These are phyloP conservation scores for Xerocomus potaroensis DNA, from an alignment of 768 basidiomycete species.

Conservation along the genomic window DNA sequence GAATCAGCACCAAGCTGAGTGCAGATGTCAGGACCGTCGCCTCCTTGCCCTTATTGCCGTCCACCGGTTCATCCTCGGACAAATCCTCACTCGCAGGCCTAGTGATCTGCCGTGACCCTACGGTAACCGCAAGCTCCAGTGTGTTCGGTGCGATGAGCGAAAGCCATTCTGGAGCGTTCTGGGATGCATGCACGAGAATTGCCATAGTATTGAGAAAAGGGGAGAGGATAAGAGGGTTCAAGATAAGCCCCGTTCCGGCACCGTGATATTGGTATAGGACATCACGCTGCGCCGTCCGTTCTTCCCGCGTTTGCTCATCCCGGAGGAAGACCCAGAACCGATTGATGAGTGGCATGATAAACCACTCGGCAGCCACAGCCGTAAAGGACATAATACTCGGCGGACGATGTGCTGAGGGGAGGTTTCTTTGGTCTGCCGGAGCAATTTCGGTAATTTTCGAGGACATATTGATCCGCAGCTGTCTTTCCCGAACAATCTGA, in stretches of 20 bases:
- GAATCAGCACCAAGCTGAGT: conserved; percentile 72
- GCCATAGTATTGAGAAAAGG: conserved; percentile 73
- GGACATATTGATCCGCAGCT: conserved; percentile 57
- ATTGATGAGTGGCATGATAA: conserved; percentile 86
- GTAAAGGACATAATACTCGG: conserved; percentile 42
- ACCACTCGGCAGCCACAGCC: conserved; percentile 79
- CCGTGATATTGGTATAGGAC: conserved; percentile 58
- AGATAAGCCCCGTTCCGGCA: conserved; percentile 76
- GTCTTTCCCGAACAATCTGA: conserved; percentile 66
- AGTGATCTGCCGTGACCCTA: conserved; percentile 66
- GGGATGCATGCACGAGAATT: conserved; percentile 77
- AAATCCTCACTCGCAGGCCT: conserved; percentile 33
- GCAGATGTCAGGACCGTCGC: conserved; percentile 71
- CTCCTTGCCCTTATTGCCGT: conserved; percentile 42
- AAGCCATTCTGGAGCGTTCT: conserved; percentile 78
- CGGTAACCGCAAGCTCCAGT: conserved; percentile 75
- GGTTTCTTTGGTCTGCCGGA: conserved; percentile 18
- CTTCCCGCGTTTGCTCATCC: conserved; percentile 75
- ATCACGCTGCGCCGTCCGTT: conserved; percentile 56
- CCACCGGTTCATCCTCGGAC: conserved; percentile 24
- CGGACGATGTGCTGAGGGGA: conserved; percentile 5
- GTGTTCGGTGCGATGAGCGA: conserved; percentile 76
- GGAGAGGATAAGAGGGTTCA: conserved; percentile 72
- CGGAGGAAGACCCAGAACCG: conserved; percentile 94
- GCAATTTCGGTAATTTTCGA: conserved; percentile 43